Evolutionary conservation across 2,329 filamentous ascomycete genomes (phyloP), one percentile per base, ranked within the genome.

Genomic region (Neonectria neomacrospora): DNA sequence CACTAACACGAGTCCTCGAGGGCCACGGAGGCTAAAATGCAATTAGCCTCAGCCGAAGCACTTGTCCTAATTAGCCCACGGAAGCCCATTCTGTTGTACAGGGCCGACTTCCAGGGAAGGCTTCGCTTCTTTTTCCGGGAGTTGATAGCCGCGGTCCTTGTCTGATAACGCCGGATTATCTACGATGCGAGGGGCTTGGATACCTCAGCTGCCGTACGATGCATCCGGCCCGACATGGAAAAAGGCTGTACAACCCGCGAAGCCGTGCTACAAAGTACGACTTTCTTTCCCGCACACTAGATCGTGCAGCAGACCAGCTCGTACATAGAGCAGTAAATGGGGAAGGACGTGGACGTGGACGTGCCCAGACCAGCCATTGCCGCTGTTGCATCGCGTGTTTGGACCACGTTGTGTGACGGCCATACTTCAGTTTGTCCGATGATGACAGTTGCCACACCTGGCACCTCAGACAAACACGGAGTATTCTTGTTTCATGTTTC

Each of bases 71-170:
- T 56, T 56, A 37, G 23, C 54, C 54, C 39, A 47, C 23, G 37
- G 23, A 51, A 41, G 20, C 32, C 18, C 12, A 18, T 63, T 42
- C 34, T 54, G 60, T 52, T 20, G 45, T 45, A 20, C 41, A 47
- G 30, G 41, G 41, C 42, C 44, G 16, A 50, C 23, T 18, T 58
- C n/a, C 50, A 60, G 51, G 23, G 37, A 14, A 42, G 37, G 28
- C 28, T 20, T 22, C n/a, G 16, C 47, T 32, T 32, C 28, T 30
- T 32, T 14, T 20, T 14, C 22, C 37, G 47, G 37, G 55, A 58
- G 55, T 50, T 63, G 48, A 54, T 34, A 63, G 41, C 54, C 26
- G 50, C 47, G 34, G 23, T 41, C 54, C 50, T 63, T 47, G 54
- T 16, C 10, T 23, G 30, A 50, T 26, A 45, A 42, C 20, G 44